A percentile compares a stretch with the other conserved stretches of the same genome.
These are phyloP conservation scores for Biscogniauxia sp. DNA, from an alignment of 2,329 filamentous ascomycete genomes.

Conservation along the genomic window DNA sequence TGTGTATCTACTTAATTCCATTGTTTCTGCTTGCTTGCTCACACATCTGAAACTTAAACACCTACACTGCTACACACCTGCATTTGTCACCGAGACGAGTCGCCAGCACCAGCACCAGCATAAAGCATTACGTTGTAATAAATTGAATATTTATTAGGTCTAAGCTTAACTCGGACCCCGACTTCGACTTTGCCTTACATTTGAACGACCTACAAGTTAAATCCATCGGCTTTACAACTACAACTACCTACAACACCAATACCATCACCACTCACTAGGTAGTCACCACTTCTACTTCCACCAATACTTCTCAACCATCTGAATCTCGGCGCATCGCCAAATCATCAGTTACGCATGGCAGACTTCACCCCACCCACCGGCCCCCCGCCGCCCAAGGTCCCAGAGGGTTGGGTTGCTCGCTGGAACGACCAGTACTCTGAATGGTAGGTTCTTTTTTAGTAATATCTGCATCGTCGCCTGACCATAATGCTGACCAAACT, in stretches of 20 bases:
- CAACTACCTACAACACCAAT: too few relatives aligned
- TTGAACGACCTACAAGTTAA: too few relatives aligned
- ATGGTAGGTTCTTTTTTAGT: slow-evolving; percentile 45
- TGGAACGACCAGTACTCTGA: slow-evolving; percentile 88
- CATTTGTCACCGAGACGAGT: too few relatives aligned
- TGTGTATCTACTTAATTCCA: too few relatives aligned
- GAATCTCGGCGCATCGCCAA: neutral
- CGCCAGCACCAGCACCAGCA: too few relatives aligned
- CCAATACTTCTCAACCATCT: neutral
- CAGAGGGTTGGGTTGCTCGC: slow-evolving; percentile 80
- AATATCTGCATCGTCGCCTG: neutral
- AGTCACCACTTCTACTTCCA: neutral
- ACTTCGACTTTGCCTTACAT: too few relatives aligned
- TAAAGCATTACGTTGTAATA: too few relatives aligned
- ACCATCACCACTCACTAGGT: neutral
- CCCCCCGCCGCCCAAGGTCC: slow-evolving; percentile 59
- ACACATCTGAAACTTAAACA: too few relatives aligned
- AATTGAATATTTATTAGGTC: neutral
- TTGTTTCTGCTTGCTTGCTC: too few relatives aligned
- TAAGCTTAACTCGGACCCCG: neutral
- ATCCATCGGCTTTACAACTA: too few relatives aligned
- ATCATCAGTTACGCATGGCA: slow-evolving; percentile 40
- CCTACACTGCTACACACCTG: too few relatives aligned
- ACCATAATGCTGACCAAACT: slow-evolving; percentile 2
- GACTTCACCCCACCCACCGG: slow-evolving; percentile 54